phyloP scores from a whole-genome alignment of 805 yeast genomes.

The Metschnikowia dekortorum region DNA sequence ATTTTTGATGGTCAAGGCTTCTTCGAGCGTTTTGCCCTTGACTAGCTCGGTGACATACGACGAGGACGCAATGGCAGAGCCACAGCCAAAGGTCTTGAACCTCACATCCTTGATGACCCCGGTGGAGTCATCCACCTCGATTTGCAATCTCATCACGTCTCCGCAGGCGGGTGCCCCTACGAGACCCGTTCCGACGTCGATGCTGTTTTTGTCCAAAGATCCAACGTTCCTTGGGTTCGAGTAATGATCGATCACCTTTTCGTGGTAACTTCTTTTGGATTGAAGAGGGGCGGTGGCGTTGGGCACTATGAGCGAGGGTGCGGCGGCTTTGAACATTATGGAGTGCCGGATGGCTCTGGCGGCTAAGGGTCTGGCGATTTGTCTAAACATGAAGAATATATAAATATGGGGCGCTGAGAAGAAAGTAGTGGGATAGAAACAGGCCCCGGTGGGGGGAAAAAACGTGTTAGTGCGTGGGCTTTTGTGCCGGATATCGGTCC shows the following conservation, averaged over 20 bases:
- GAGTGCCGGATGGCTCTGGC: slow-evolving; percentile 9
- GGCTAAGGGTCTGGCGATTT: slow-evolving; percentile 11
- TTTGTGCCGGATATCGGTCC: slow-evolving; percentile 2
- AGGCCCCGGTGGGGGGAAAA: background rate
- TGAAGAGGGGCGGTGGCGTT: background rate
- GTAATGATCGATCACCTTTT: slow-evolving; percentile 93
- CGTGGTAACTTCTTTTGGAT: slow-evolving; percentile 58
- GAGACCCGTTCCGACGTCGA: slow-evolving; percentile 89
- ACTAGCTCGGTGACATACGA: slow-evolving; percentile 94
- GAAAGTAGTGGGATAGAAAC: background rate
- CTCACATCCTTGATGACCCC: slow-evolving; percentile 93
- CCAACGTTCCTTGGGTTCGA: slow-evolving; percentile 97
- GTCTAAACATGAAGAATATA: slow-evolving; percentile 14
- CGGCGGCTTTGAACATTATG: slow-evolving; percentile 5
- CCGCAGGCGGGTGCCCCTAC: slow-evolving; percentile 99
- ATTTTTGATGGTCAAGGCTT: slow-evolving; percentile 89
- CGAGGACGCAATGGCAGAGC: slow-evolving; percentile 94
- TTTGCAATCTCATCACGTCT: slow-evolving; percentile 96
- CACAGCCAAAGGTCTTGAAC: slow-evolving; percentile 99
- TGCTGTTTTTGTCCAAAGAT: slow-evolving; percentile 70
- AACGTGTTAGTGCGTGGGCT: background rate
- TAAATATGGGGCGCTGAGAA: background rate
- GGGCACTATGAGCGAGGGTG: slow-evolving; percentile 8
- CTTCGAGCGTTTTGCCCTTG: slow-evolving; percentile 90
- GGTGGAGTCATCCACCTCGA: slow-evolving; percentile 83